Percentiles rank a stretch among this genome's conserved stretches.
These are phyloP conservation scores for Spergularia azorica DNA, from an alignment of 179 eudicot species.

Conservation along the genomic window DNA sequence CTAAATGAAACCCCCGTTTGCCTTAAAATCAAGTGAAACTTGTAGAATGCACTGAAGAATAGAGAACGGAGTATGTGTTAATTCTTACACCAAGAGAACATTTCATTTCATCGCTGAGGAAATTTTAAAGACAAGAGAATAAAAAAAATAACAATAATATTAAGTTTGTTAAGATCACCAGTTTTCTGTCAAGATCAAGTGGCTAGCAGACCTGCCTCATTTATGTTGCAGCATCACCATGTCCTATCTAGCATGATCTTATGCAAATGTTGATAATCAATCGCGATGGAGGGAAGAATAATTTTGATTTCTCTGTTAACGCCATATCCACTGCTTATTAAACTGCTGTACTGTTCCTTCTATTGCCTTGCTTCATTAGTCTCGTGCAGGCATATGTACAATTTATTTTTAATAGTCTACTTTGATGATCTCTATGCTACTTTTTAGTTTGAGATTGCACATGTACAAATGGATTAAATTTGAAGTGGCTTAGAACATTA, in stretches of 20 bases:
- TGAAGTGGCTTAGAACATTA: slow-evolving; percentile 11
- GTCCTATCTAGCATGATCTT: too few relatives aligned
- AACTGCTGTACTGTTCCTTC: background rate
- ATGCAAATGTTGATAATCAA: too few relatives aligned
- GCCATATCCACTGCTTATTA: background rate
- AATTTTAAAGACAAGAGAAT: background rate
- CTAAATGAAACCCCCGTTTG: too few relatives aligned
- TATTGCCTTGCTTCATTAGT: too few relatives aligned
- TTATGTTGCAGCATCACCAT: background rate
- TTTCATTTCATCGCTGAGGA: too few relatives aligned
- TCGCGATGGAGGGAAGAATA: slow-evolving; percentile 1
- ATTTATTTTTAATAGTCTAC: background rate
- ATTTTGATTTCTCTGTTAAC: background rate
- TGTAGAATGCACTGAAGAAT: too few relatives aligned
- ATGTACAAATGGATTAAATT: slow-evolving; percentile 5
- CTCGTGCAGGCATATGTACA: too few relatives aligned
- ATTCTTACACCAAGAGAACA: too few relatives aligned
- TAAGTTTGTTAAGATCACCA: background rate
- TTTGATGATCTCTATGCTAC: background rate
- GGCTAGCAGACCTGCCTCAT: background rate
- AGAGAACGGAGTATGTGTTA: too few relatives aligned
- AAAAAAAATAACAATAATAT: background rate
- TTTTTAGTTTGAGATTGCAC: background rate
- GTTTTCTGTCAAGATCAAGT: background rate
- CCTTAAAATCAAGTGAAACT: too few relatives aligned